These are phyloP conservation scores for Sarocladiaceae sp. DNA, from an alignment of 2,329 filamentous ascomycete species.

Conservation along the genomic window DNA sequence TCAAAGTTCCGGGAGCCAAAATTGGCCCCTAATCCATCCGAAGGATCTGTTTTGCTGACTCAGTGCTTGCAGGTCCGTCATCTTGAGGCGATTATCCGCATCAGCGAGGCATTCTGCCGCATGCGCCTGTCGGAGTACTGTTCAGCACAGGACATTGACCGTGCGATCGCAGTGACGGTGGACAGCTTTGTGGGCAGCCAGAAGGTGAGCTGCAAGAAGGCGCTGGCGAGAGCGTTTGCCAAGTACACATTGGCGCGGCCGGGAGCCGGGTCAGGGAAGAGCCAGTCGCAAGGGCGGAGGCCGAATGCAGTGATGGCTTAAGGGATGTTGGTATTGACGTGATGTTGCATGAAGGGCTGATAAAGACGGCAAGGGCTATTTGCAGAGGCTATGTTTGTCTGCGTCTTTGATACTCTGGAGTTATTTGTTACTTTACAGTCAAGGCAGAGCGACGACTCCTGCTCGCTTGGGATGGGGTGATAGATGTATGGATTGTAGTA, in stretches of 20 bases:
- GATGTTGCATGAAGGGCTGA: slow-evolving; percentile 5
- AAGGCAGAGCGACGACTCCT: too few species aligned
- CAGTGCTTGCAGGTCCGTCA: slow-evolving; percentile 70
- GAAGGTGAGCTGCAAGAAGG: slow-evolving; percentile 97
- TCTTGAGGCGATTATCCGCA: slow-evolving; percentile 94
- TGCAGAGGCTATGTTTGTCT: neutral
- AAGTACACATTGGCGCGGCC: slow-evolving; percentile 71
- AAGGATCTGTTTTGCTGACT: slow-evolving; percentile 4
- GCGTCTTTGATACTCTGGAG: neutral
- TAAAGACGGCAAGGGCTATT: slow-evolving; percentile 1
- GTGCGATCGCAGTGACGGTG: slow-evolving; percentile 92
- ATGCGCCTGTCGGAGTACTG: slow-evolving; percentile 99
- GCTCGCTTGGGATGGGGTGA: too few species aligned
- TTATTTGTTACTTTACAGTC: neutral
- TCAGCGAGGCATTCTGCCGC: slow-evolving; percentile 88
- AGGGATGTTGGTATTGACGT: neutral
- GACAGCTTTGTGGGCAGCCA: slow-evolving; percentile 95
- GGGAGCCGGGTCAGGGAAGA: slow-evolving; percentile 22
- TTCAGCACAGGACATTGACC: slow-evolving; percentile 82
- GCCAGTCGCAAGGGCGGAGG: slow-evolving; percentile 16
- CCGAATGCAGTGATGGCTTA: slow-evolving; percentile 24
- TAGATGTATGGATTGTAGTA: slow-evolving; percentile 1
- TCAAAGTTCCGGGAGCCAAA: too few species aligned
- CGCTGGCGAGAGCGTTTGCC: slow-evolving; percentile 85
- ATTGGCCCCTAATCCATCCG: neutral